phyloP scores from a whole-genome alignment of 805 yeast genomes.

The Wickerhamomyces strasburgensis region DNA sequence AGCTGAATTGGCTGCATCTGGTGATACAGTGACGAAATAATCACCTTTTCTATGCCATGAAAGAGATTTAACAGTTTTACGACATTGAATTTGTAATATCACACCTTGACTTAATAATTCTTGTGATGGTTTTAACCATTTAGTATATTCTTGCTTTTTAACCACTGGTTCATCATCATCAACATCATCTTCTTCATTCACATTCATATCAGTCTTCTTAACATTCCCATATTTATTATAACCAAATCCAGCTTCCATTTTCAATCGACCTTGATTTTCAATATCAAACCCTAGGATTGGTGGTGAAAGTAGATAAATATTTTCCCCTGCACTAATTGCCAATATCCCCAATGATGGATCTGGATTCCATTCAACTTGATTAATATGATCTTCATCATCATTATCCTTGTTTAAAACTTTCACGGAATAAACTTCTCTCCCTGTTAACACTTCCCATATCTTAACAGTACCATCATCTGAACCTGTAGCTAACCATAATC shows the following conservation, averaged over 20 bases:
- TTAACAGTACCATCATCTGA: constrained; percentile 95
- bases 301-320: constrained; percentile 74
- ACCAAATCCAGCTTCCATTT: constrained; percentile 90
- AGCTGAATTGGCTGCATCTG: constrained; percentile 82
- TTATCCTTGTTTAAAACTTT: constrained; percentile 37
- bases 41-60: constrained; percentile 98
- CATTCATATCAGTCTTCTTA: constrained; percentile 37
- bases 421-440: constrained; percentile 83
- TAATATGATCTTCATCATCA: constrained; percentile 75
- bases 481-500: constrained; percentile 95
- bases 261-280: constrained; percentile 74
- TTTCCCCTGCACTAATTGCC: constrained; percentile 81
- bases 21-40: constrained; percentile 94
- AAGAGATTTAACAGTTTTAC: constrained; percentile 66
- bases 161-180: constrained; percentile 32
- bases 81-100: constrained; percentile 64
- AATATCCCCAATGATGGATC: constrained; percentile 65
- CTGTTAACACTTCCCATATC: constrained; percentile 95
- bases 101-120: constrained; percentile 63
- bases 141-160: constrained; percentile 53
- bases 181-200: constrained; percentile 35
- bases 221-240: constrained; percentile 60
- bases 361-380: constrained; percentile 88
- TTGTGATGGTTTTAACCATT: constrained; percentile 78
- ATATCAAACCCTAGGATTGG: constrained; percentile 86